Evolutionary conservation across 805 yeast genomes (phyloP), one percentile per base, ranked within the genome.

Genomic region (Tetrapisispora fleetii): DNA sequence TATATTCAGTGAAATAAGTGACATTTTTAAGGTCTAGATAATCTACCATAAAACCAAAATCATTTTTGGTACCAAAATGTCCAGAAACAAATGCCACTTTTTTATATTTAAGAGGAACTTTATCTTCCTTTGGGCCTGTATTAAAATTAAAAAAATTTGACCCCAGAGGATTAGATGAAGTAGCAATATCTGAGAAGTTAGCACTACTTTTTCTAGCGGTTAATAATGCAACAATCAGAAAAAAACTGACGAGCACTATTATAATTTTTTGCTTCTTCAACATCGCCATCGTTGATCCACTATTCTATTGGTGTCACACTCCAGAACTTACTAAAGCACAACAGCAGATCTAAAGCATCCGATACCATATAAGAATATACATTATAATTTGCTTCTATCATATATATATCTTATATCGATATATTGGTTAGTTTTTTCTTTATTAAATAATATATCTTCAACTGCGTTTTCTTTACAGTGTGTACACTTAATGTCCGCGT

Each of bases 31-130:
- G 24, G 4, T 47, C 45, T 19, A 51, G 21, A 27, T 48, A 48
- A 16, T 46, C 32, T 6, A 44, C 53, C 44, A 51, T 37, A 22
- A 48, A 51, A 28, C 42, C 37, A 32, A 51, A 51, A 40, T 51
- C 53, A 1, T 39, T 35, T 11, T 40, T 51, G n/a, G 53, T 48
- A 40, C 53, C 53, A 39, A 19, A 17, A 43, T 51, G 53, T 36
- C 53, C 45, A 2, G 53, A 51, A 18, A 51, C 48, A 37, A 45
- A 51, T 1, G 51, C 48, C 19, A 48, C 43, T 36, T 30, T 51
- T 36, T 19, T 48, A 8, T 48, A 35, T 17, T 48, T 37, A 19
- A 27, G 24, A 16, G 35, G 43, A 6, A 40, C 17, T n/a, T 38
- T 16, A 11, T 14, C 21, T 24, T 24, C 4, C 10, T n/a, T n/a